Evolutionary conservation across 1,139 yeast genomes (phyloP), one percentile per base, ranked within the genome.

Genomic region (Zygosaccharomyces pseudobailii): DNA sequence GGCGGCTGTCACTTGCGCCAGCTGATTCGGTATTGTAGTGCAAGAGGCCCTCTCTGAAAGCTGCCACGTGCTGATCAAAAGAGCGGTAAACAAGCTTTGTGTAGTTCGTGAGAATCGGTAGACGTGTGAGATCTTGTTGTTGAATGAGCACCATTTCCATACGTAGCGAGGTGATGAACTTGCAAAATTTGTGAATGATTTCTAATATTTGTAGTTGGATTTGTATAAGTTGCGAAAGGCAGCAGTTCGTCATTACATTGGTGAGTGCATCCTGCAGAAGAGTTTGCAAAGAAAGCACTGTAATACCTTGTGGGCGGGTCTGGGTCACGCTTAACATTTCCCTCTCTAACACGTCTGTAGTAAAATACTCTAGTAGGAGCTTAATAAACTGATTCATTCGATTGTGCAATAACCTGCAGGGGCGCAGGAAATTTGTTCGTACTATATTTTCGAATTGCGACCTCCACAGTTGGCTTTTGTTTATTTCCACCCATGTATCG

Each of bases 401-500:
- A 46, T 55, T 54, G 41, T 63, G 67, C n/a, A 61, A 40, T 4
- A 56, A 43, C 28, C 65, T 51, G 40, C 55, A 53, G 25, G 50
- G 50, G 30, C 46, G 52, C 24, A 55, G 52, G 19, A 60, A 54
- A 36, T 48, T 47, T 6, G 35, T 43, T 10, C 49, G 40, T 6
- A 58, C 49, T 9, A 47, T 44, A 5, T n/a, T 25, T 3, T 54
- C 31, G 44, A 66, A 73, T 5, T 65, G 63, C 56, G 74, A 75
- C 34, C 72, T 74, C 97, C 97, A 89, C 9, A 81, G 80, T 13
- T 71, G 67, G 13, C 87, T 80, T 56, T 78, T 79, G 55, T 77
- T 78, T 38, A 85, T 79, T 55, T 85, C 94, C 36, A 75, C 70
- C 96, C 96, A 88, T 0, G 87, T 78, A 22, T 73, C 73, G 48